Evolutionary conservation across 371 early-diverging fungal species (phyloP).

Genomic region (Mortierella polycephala): DNA sequence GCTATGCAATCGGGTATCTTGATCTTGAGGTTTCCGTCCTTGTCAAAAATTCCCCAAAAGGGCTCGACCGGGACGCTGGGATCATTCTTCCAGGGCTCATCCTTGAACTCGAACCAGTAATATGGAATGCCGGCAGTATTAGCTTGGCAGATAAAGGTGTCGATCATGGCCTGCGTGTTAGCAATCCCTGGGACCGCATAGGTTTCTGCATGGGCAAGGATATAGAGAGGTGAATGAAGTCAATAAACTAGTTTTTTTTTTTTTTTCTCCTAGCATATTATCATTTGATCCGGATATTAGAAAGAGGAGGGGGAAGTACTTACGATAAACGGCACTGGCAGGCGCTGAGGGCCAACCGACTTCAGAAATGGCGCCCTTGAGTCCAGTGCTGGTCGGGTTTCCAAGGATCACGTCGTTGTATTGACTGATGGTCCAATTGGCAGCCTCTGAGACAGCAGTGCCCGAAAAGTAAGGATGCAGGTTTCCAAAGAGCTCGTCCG

Average conservation of each 20-base stretch:
- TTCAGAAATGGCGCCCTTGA: conserved; percentile 68
- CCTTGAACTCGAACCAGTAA: conserved; percentile 72
- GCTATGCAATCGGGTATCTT: conserved; percentile 30
- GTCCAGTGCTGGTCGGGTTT: conserved; percentile 22
- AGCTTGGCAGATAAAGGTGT: conserved; percentile 65
- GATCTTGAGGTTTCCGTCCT: conserved; percentile 50
- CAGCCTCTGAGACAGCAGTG: conserved; percentile 46
- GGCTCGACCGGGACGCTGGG: conserved; percentile 64
- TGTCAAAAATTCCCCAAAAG: conserved; percentile 67
- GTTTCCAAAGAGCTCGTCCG: conserved; percentile 60
- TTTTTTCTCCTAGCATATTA: not conserved
- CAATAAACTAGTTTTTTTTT: not conserved
- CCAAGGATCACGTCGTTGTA: conserved; percentile 19
- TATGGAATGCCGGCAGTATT: conserved; percentile 50
- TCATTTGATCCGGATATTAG: too few species aligned
- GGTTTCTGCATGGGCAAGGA: conserved; percentile 29
- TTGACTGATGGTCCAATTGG: conserved; percentile 48
- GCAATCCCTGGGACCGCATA: conserved; percentile 62
- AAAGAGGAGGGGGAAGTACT: not conserved
- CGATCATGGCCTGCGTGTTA: conserved; percentile 62
- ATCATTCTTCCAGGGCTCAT: conserved; percentile 68
- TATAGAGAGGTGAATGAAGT: not conserved
- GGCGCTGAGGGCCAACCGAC: conserved; percentile 73
- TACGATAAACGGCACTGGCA: conserved; percentile 16
- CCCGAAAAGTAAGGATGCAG: conserved; percentile 66